Evolutionary conservation across 2,329 filamentous ascomycete genomes (phyloP), one percentile per base, ranked within the genome.

Genomic region (Stenocarpella maydis): DNA sequence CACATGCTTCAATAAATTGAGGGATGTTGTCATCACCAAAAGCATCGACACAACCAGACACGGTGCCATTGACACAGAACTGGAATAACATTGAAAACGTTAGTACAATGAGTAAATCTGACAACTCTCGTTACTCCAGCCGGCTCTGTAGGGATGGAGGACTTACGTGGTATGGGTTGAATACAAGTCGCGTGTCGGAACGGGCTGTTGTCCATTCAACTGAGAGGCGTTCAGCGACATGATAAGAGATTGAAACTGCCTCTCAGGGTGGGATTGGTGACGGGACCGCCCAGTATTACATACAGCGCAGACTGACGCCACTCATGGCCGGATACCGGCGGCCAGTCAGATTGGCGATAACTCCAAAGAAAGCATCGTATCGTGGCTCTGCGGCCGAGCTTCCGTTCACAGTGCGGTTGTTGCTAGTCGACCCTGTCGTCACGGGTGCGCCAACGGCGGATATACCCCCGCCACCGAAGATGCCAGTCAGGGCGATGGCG

Each of bases 51-150:
- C 54, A 60, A n/a, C 24, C 37, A 43, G 54, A 60, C 8, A 45
- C 54, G 9, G 54, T 60, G 7, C 54, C 54, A 17, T 60, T 60
- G 54, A 60, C 54, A 41, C 54, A 60, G 54, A 45, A 60, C 54
- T 60, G 31, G 0, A 28, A 9, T 14, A 3, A 15, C 31, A 9
- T n/a, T n/a, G 19, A 7, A 14, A 58, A 60, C 2, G 54, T 45
- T 10, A 60, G 39, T 45, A 28, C 39, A 5, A 9, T 17, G 17
- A n/a, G 3, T 14, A 24, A 7, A 1, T 28, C 15, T 12, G 8
- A 26, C 15, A 19, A 58, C 21, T 17, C 15, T 10, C 12, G 10
- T 28, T 4, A 43, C 21, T 6, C 31, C 7, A 14, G 31, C 17
- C 17, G 12, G 19, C 1, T 17, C 6, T 21, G 2, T 4, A 15